A percentile compares a stretch with the other conserved stretches of the same genome.
Evolutionary conservation across 2,329 filamentous ascomycete species (phyloP).

Genomic region (Whalleya microplaca): DNA sequence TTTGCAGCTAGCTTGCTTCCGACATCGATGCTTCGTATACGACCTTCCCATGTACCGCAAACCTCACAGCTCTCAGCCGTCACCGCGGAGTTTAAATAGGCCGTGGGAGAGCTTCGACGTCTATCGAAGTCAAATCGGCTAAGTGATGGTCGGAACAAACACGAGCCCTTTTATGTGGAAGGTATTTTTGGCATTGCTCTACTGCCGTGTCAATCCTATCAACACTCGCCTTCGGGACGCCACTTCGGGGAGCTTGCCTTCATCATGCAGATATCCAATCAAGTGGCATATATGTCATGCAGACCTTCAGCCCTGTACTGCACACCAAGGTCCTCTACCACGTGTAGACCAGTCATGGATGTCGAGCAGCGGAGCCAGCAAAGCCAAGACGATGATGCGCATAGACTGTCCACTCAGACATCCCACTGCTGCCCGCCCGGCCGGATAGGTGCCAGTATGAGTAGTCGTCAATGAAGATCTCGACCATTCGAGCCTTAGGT

Average conservation of each 20-base stretch:
- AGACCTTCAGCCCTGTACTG: background rate
- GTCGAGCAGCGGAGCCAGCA: background rate
- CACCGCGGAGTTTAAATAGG: background rate
- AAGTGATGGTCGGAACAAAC: background rate
- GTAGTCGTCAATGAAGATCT: background rate
- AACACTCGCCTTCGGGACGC: slow-evolving; percentile 6
- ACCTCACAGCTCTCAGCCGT: background rate
- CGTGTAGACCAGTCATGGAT: background rate
- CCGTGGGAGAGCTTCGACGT: too few relatives aligned
- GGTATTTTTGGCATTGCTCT: background rate
- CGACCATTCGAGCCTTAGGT: background rate
- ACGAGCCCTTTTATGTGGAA: background rate
- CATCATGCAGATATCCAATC: background rate
- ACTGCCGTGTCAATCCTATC: background rate
- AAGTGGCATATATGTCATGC: background rate
- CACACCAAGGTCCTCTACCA: background rate
- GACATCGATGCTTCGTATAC: background rate
- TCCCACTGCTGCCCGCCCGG: background rate
- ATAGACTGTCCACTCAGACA: background rate
- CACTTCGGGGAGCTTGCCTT: slow-evolving; percentile 5
- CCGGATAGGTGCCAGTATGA: background rate
- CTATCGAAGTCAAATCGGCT: too few relatives aligned
- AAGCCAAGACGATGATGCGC: background rate
- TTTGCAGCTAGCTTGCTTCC: background rate
- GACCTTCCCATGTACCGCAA: background rate